Percentiles rank a stretch among this genome's conserved stretches.
phyloP scores from a whole-genome alignment of 352 stramenopile species.

The Phytophthora idaei region DNA sequence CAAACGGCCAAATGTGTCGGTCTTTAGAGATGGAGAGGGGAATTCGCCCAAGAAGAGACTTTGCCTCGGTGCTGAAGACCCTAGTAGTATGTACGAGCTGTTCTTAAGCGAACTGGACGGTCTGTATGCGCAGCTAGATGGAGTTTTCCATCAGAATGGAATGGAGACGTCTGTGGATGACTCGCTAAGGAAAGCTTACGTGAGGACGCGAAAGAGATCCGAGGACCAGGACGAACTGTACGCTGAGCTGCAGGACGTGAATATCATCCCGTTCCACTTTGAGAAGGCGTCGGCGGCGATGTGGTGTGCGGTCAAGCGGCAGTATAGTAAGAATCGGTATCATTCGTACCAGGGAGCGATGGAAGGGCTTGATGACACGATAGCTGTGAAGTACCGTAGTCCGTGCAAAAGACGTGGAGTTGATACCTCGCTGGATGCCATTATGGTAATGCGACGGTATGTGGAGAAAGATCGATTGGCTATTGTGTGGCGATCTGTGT shows the following conservation, averaged over 20 bases:
- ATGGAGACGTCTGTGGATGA: slow-evolving; percentile 48
- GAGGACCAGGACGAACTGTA: slow-evolving; percentile 41
- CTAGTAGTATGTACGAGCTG: slow-evolving; percentile 36
- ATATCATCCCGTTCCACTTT: slow-evolving; percentile 49
- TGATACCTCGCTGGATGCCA: slow-evolving; percentile 39
- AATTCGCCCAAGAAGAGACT: slow-evolving; percentile 24
- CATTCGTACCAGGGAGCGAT: slow-evolving; percentile 31
- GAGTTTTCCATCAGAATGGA: slow-evolving; percentile 52
- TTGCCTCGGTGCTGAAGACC: slow-evolving; percentile 26
- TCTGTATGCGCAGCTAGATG: slow-evolving; percentile 44
- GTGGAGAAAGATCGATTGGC: slow-evolving; percentile 50
- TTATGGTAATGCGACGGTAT: slow-evolving; percentile 58
- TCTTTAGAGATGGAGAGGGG: slow-evolving; percentile 26
- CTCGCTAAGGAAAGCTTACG: slow-evolving; percentile 46
- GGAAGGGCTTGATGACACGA: slow-evolving; percentile 38
- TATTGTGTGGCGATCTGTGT: slow-evolving; percentile 58
- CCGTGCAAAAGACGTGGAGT: slow-evolving; percentile 31
- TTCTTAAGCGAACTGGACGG: slow-evolving; percentile 49
- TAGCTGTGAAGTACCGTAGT: slow-evolving; percentile 48
- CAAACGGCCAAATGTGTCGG: slow-evolving; percentile 49
- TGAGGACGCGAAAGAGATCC: slow-evolving; percentile 26
- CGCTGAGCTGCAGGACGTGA: slow-evolving; percentile 47
- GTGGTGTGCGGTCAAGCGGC: slow-evolving; percentile 45
- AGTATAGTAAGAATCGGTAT: slow-evolving; percentile 44
- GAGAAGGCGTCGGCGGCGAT: slow-evolving; percentile 33